A percentile compares a stretch with the other conserved stretches of the same genome.
Conservation (phyloP, 176 grass and related monocot genomes). For the Microstegium vimineum region DNA sequence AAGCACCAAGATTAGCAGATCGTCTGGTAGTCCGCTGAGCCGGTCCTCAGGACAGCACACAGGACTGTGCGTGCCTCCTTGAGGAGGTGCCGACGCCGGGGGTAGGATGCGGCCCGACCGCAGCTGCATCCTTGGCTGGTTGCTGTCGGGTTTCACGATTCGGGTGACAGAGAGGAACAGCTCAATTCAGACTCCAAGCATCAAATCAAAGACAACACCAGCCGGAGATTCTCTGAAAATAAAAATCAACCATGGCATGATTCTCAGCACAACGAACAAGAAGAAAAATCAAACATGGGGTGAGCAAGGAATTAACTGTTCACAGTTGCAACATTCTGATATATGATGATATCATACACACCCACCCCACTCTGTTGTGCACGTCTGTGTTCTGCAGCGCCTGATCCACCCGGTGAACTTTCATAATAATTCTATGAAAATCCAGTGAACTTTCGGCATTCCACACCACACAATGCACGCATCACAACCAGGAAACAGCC, state of each 20-base stretch:
- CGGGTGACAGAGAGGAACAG: too few relatives aligned
- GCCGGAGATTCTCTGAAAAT: not conserved
- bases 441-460: not conserved
- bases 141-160: too few relatives aligned
- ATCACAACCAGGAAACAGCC: not conserved
- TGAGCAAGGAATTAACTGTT: not conserved
- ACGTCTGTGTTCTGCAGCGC: too few relatives aligned
- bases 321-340: not conserved
- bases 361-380: not conserved
- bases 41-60: not conserved
- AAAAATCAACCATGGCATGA: not conserved
- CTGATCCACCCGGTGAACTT: too few relatives aligned
- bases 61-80: not conserved
- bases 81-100: not conserved
- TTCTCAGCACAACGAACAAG: not conserved
- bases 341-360: not conserved
- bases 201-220: too few relatives aligned
- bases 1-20: not conserved
- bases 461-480: not conserved
- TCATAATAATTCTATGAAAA: too few relatives aligned
- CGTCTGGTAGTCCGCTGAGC: not conserved
- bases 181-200: too few relatives aligned
- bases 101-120: not conserved
- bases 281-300: not conserved
- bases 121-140: not conserved